These are phyloP conservation scores for Phycomyces blakesleeanus DNA, from an alignment of 192 early-diverging fungal species.

Conservation along the genomic window DNA sequence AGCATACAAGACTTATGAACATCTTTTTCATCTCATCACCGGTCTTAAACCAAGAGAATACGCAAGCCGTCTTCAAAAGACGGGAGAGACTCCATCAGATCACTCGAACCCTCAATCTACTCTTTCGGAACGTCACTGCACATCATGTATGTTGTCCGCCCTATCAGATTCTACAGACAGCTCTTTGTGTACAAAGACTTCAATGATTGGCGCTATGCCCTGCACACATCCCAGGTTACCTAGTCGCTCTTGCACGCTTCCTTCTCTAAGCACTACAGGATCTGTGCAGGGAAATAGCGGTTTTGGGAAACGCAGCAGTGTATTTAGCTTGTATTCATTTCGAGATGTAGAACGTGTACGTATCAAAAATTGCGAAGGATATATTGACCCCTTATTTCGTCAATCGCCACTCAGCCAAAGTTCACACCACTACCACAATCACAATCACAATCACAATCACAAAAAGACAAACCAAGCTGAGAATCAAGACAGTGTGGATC, in stretches of 20 bases:
- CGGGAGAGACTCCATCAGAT: not conserved
- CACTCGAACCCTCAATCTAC: not conserved
- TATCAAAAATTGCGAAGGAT: not conserved
- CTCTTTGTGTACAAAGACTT: not conserved
- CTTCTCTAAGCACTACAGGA: not conserved
- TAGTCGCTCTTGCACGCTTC: not conserved
- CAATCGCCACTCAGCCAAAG: not conserved
- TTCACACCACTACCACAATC: not conserved
- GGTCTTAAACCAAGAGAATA: slow-evolving; percentile 30
- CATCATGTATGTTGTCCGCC: not conserved
- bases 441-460: too few relatives aligned
- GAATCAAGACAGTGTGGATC: not conserved
- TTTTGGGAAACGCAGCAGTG: not conserved
- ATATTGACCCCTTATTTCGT: not conserved
- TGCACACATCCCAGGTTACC: not conserved
- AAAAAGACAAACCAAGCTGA: not conserved
- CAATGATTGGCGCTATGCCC: not conserved
- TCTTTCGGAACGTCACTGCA: not conserved
- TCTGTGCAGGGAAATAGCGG: not conserved
- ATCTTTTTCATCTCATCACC: slow-evolving; percentile 30
- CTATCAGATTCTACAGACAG: not conserved
- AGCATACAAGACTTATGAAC: slow-evolving; percentile 35
- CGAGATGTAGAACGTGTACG: not conserved
- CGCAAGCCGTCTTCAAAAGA: slow-evolving; percentile 8
- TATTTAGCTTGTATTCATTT: not conserved